A percentile compares a stretch with the other conserved stretches of the same genome.
phyloP scores from a whole-genome alignment of 805 yeast genomes.

The Starmerella sp. region DNA sequence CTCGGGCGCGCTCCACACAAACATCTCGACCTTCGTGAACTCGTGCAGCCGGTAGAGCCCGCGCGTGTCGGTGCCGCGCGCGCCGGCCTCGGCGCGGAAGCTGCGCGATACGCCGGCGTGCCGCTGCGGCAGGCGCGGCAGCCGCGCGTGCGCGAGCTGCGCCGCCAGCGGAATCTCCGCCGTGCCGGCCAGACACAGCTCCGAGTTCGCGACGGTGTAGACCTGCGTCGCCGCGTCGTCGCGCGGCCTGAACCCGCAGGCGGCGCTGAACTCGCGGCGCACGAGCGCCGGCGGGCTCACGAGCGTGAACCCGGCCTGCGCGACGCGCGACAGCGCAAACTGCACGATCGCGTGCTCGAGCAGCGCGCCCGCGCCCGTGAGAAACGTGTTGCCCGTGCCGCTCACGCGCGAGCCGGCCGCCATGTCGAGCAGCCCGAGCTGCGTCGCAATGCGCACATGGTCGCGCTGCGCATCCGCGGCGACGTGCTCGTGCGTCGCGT shows the following conservation, averaged over 20 bases:
- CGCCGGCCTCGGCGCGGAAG: conserved; percentile 94
- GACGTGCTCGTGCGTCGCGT: not conserved
- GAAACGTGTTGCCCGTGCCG: conserved; percentile 60
- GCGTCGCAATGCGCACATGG: conserved; percentile 62
- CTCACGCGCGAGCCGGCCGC: conserved; percentile 59
- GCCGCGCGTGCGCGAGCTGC: conserved; percentile 42
- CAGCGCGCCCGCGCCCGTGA: conserved; percentile 73
- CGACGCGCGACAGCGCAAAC: conserved; percentile 58
- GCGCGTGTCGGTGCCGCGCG: conserved; percentile 82
- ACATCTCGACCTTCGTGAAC: conserved; percentile 87
- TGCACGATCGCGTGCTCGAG: conserved; percentile 84
- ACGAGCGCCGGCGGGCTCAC: conserved; percentile 81
- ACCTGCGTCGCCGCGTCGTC: conserved; percentile 71
- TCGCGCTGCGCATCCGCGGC: conserved; percentile 28
- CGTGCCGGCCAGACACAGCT: conserved; percentile 72
- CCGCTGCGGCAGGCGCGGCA: conserved; percentile 26
- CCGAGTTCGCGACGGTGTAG: conserved; percentile 45
- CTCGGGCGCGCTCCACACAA: conserved; percentile 47
- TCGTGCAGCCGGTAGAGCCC: conserved; percentile 94
- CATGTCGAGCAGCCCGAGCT: conserved; percentile 59
- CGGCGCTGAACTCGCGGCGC: conserved; percentile 59
- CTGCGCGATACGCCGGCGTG: conserved; percentile 63
- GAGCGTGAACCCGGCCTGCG: conserved; percentile 54
- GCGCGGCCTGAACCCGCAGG: conserved; percentile 92
- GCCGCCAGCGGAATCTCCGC: conserved; percentile 94